Evolutionary conservation across 2,329 filamentous ascomycete genomes (phyloP).

Genomic region (Penicillium griseofulvum): DNA sequence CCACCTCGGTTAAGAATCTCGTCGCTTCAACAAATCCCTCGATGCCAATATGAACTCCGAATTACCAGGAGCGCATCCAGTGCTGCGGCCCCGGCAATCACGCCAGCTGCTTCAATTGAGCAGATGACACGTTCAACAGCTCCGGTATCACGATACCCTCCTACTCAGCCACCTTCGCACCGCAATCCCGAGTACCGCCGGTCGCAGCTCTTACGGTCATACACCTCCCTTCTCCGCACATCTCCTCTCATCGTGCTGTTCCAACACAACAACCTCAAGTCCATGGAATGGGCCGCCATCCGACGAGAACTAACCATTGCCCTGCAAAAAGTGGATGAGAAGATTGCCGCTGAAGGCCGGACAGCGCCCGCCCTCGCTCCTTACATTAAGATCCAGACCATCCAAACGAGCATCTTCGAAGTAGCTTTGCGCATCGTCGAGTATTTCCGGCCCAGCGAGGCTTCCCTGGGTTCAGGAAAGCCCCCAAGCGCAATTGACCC

Average conservation of each 20-base stretch:
- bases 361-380: slow-evolving; percentile 51
- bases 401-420: slow-evolving; percentile 86
- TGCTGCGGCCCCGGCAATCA: slow-evolving; percentile 51
- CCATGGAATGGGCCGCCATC: slow-evolving; percentile 71
- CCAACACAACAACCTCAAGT: slow-evolving; percentile 73
- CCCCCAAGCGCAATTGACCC: slow-evolving; percentile 27
- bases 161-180: slow-evolving; percentile 81
- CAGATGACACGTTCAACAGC: slow-evolving; percentile 46
- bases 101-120: slow-evolving; percentile 53
- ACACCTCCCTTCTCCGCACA: slow-evolving; percentile 82
- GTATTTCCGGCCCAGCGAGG: slow-evolving; percentile 63
- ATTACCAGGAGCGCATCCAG: slow-evolving; percentile 40
- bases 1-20: slow-evolving; percentile 52
- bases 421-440: slow-evolving; percentile 82
- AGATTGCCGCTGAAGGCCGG: slow-evolving; percentile 58
- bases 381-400: slow-evolving; percentile 71
- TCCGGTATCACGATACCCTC: slow-evolving; percentile 52
- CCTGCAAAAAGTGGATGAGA: slow-evolving; percentile 63
- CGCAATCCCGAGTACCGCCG: slow-evolving; percentile 84
- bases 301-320: slow-evolving; percentile 65
- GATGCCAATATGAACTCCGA: slow-evolving; percentile 38
- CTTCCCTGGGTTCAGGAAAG: slow-evolving; percentile 19
- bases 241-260: slow-evolving; percentile 84
- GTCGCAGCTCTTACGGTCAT: slow-evolving; percentile 80
- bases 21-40: slow-evolving; percentile 35